Base-by-base conservation (phyloP, 2,329 filamentous ascomycete species). In the Aspergillus calidoustus region DNA sequence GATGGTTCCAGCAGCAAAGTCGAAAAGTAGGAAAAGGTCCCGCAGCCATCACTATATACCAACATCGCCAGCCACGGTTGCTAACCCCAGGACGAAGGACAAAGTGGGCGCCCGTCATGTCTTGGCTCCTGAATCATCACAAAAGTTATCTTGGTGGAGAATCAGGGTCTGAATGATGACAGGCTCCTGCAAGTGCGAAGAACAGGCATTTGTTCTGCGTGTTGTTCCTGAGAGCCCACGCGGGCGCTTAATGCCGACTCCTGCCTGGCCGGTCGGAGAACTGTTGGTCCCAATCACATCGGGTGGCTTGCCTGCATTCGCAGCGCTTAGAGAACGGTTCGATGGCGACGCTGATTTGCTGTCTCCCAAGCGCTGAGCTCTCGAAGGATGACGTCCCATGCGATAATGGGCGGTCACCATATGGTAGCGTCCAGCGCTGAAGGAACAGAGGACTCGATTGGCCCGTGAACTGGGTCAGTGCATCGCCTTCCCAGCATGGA, bases 231-330 rank as follows among this genome's bases (percentile, higher is more conserved):
- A 46, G 61, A 62, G 60, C 54, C 30, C 43, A 66, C 60, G 68
- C 61, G 62, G 72, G 74, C 74, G 74, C 68, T 72, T 74, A 74
- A 67, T 31, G 23, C 54, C 38, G 52, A 56, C 57, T 57, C 53
- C 63, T 55, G 31, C 31, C 65, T 61, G 54, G 38, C 61, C 61
- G 25, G 62, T 58, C 68, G 69, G 69, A 68, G 70, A 70, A 69
- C 57, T 56, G 41, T 51, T 25, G 28, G 57, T 50, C 43, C 57
- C 65, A 63, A 62, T 62, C 64, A 60, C 62, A 60, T 47, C 52
- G 46, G 41, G 50, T 57, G 54, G 54, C 54, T 62, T 65, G 55
- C 49, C 44, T 49, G 56, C 50, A 55, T 41, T 60, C 49, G 49
- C 62, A 54, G 66, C 66, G 67, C 67, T 67, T 68, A 60, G 48